Base-by-base conservation (phyloP, 371 early-diverging fungal species). In the Modicella reniformis region DNA sequence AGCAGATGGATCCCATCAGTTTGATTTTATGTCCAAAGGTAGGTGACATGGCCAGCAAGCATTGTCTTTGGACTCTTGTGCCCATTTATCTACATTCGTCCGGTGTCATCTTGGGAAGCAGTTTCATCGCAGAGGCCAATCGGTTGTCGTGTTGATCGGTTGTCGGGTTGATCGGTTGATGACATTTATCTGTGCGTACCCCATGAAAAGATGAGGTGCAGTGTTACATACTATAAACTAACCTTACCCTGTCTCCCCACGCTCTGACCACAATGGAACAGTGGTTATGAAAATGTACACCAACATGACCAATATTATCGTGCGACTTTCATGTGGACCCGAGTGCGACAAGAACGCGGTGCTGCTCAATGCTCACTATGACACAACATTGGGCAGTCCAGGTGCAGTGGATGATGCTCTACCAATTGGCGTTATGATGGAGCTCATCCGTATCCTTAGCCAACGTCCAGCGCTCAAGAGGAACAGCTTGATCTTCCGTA, bases 1-100 rank as follows among this genome's bases (percentile, higher is more conserved):
- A 29, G 87, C 82, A 25, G 76, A 85, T 51, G 92, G 93, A 21
- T 84, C 85, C 1, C 93, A 92, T 71, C 83, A 85, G 25, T 91
- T 91, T 81, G 90, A 90, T 63, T 86, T 92, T 48, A 88, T 91
- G 91, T 88, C 88, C 58, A 85, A 90, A 72, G 86, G 89, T 84
- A 81, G 63, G 50, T 8, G 50, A 50, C 19, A 48, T 48, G 21
- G 19, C 19, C 48, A 48, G 48, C 13, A 4, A 21, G 13, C 10
- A 37, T 8, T n/a, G n/a, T n/a, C n/a, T n/a, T n/a, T 8, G 6
- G 37, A 37, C 37, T 37, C 37, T 37, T 12, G 37, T 37, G 37
- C 12, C 12, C n/a, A n/a, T 37, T 37, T 37, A 8, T 37, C 12
- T 37, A 37, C 37, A 37, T n/a, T 8, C 12, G 37, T 37, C 12